Conservation (phyloP, 2,329 filamentous ascomycete species). For the Lachnellula arida region DNA sequence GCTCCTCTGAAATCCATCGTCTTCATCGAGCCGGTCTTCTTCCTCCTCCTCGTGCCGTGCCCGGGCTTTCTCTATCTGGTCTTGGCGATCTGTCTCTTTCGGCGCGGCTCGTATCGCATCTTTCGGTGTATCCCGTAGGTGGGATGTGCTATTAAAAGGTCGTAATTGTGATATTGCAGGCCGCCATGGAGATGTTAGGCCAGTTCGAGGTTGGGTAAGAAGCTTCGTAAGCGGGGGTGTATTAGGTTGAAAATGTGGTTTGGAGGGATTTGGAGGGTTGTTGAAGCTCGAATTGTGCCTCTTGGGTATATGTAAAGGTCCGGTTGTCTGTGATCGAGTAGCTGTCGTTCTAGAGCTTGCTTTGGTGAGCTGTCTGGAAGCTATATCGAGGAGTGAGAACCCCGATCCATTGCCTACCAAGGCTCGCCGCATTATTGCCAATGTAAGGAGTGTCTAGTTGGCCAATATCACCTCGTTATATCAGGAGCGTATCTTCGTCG, state of each 20-base stretch:
- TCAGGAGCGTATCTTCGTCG: conserved; percentile 16
- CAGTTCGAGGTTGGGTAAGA: conserved; percentile 12
- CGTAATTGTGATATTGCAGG: conserved; percentile 28
- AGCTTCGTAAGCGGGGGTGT: conserved; percentile 3
- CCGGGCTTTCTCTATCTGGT: conserved; percentile 34
- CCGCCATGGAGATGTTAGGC: conserved; percentile 24
- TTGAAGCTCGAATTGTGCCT: conserved; percentile 19
- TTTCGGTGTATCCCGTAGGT: conserved; percentile 13
- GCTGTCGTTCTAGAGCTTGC: conserved; percentile 7
- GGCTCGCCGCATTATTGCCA: conserved; percentile 26
- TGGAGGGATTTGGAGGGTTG: conserved; percentile 5
- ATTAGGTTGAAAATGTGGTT: background rate
- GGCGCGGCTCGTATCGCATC: background rate
- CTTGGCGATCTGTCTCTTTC: conserved; percentile 26
- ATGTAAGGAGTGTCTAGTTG: conserved; percentile 7
- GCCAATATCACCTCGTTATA: conserved; percentile 27
- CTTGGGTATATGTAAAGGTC: conserved; percentile 2
- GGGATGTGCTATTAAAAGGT: conserved; percentile 25
- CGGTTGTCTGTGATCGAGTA: conserved; percentile 8
- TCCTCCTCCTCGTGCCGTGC: conserved; percentile 40
- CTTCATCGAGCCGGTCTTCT: conserved; percentile 40
- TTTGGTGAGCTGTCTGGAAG: conserved; percentile 20
- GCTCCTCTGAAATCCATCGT: conserved; percentile 62
- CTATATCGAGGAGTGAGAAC: conserved; percentile 20
- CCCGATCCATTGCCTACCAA: conserved; percentile 21